Evolutionary conservation across 441 rosid genomes (phyloP).

Genomic region (Euphorbia celastroides): DNA sequence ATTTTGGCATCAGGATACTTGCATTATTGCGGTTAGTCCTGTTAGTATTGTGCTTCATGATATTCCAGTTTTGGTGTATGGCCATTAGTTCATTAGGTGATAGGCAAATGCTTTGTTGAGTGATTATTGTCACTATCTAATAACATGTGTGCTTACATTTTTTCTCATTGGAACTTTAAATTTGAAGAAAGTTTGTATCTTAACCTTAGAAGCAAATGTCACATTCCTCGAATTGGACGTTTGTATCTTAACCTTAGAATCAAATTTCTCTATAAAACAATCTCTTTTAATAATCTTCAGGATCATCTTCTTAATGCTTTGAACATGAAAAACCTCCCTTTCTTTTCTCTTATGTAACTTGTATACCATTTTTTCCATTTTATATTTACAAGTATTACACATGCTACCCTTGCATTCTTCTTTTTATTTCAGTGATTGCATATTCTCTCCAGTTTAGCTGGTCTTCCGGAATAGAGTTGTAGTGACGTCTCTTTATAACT

Average conservation of each 20-base stretch:
- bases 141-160: background rate
- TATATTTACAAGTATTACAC: background rate
- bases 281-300: background rate
- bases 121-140: background rate
- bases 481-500: background rate
- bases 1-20: constrained; percentile 38
- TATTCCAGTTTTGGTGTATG: constrained; percentile 16
- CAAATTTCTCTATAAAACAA: background rate
- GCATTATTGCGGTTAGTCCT: constrained; percentile 11
- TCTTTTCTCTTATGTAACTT: background rate
- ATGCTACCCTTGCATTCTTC: background rate
- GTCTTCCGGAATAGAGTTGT: background rate
- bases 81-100: background rate
- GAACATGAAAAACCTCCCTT: background rate
- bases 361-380: background rate
- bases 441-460: too few relatives aligned
- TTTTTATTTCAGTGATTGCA: too few relatives aligned
- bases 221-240: background rate
- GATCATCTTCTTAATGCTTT: background rate
- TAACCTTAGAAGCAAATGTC: background rate
- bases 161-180: background rate
- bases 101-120: background rate
- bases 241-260: background rate
- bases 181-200: too few relatives aligned
- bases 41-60: constrained; percentile 31